A percentile compares a stretch with the other conserved stretches of the same genome.
Evolutionary conservation across 2,329 filamentous ascomycete genomes (phyloP).

Genomic region (Trichophyton simii): DNA sequence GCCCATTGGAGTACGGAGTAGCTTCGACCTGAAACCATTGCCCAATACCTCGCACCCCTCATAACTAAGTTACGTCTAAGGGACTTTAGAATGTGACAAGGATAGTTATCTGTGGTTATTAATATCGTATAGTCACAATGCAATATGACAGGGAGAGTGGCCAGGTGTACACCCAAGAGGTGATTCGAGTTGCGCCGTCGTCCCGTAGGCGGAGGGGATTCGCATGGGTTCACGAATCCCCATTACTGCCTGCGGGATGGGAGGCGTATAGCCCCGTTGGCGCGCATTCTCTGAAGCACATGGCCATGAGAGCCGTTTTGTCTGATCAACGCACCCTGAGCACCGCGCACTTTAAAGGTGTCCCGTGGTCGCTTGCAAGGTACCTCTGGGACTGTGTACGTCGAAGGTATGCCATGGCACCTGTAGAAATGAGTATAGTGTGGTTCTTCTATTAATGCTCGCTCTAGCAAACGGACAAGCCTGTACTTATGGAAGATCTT

Average conservation of each 20-base stretch:
- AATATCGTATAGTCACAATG: constrained; percentile 6
- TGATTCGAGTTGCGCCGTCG: constrained; percentile 2
- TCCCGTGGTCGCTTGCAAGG: constrained; percentile 31
- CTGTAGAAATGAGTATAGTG: background rate
- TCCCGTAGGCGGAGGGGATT: constrained; percentile 15
- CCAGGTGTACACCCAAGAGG: constrained; percentile 13
- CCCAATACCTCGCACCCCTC: background rate
- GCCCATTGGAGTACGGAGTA: background rate
- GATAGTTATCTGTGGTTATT: background rate
- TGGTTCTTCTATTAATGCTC: constrained; percentile 6
- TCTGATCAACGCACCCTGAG: constrained; percentile 28
- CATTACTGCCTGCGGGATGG: constrained; percentile 22
- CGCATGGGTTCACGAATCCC: constrained; percentile 29
- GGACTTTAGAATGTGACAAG: background rate
- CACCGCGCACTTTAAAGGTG: constrained; percentile 22
- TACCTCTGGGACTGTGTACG: constrained; percentile 29
- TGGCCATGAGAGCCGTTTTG: constrained; percentile 23
- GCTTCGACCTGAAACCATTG: background rate
- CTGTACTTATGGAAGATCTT: constrained; percentile 35
- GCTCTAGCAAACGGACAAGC: constrained; percentile 25
- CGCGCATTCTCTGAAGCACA: constrained; percentile 24
- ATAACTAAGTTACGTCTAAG: background rate
- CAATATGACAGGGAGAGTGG: constrained; percentile 14
- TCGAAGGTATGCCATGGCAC: constrained; percentile 20
- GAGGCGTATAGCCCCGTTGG: constrained; percentile 18